Conservation (phyloP, 2,329 filamentous ascomycete species). For the Aspergillus fischeri region DNA sequence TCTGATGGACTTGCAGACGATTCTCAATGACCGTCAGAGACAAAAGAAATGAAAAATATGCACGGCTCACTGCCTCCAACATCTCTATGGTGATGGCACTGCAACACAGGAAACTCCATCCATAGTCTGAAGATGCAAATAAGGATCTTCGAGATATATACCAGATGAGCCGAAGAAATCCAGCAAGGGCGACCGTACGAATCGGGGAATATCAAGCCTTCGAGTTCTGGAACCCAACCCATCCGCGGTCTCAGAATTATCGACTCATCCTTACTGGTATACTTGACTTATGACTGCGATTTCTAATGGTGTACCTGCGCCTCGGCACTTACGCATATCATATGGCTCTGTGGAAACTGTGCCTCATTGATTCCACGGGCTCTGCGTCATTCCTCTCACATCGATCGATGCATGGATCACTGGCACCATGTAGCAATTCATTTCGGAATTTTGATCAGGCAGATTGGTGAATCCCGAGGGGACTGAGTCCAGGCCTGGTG, state of each 20-base stretch:
- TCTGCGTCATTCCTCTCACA: neutral
- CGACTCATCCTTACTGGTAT: neutral
- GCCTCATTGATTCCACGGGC: neutral
- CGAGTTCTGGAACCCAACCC: conserved; percentile 5
- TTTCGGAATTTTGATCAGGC: neutral
- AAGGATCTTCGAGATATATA: neutral
- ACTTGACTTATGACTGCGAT: neutral
- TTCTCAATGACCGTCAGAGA: neutral
- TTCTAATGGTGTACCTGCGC: neutral
- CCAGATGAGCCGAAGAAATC: neutral
- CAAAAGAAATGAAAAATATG: neutral
- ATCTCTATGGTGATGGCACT: neutral
- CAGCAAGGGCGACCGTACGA: neutral
- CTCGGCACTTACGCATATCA: neutral
- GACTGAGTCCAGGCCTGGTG: neutral
- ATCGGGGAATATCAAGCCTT: neutral
- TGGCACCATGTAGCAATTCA: neutral
- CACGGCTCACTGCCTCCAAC: neutral
- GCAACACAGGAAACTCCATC: neutral
- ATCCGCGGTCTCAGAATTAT: conserved; percentile 14
- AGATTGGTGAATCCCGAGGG: neutral
- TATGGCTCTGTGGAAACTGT: neutral
- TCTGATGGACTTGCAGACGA: neutral
- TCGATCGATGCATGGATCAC: neutral
- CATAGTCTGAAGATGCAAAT: neutral